Conservation (phyloP, 352 stramenopile species). For the Pythium myriotylum region DNA sequence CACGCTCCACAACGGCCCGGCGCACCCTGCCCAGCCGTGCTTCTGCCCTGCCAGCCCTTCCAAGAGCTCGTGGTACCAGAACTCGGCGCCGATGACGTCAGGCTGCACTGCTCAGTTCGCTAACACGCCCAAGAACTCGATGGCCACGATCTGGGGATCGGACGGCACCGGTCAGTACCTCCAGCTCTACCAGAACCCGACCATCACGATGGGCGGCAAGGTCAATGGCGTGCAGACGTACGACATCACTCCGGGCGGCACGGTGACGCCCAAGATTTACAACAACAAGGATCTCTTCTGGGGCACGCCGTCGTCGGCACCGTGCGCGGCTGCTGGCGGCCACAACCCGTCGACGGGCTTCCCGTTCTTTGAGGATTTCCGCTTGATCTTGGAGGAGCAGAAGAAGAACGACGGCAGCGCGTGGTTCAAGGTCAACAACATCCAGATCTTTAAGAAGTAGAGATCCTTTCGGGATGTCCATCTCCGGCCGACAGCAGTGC, state of each 20-base stretch:
- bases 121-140: conserved; percentile 58
- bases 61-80: conserved; percentile 61
- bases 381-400: conserved; percentile 75
- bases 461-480: neutral
- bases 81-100: conserved; percentile 61
- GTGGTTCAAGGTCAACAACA: conserved; percentile 73
- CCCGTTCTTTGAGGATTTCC: conserved; percentile 80
- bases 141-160: conserved; percentile 64
- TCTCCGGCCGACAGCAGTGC: neutral
- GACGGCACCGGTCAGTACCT: conserved; percentile 69
- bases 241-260: conserved; percentile 52
- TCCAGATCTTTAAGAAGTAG: conserved; percentile 73
- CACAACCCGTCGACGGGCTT: conserved; percentile 69
- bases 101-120: conserved; percentile 69
- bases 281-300: conserved; percentile 77
- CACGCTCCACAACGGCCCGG: conserved; percentile 73
- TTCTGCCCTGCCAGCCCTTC: conserved; percentile 54
- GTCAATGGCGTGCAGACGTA: conserved; percentile 56
- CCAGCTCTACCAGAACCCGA: conserved; percentile 74
- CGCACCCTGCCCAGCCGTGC: conserved; percentile 41
- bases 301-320: conserved; percentile 42
- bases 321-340: conserved; percentile 51
- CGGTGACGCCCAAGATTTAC: conserved; percentile 70
- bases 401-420: conserved; percentile 68
- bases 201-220: conserved; percentile 62